These are phyloP conservation scores for Backusella mclennaniae DNA, from an alignment of 192 early-diverging fungal species.

Conservation along the genomic window DNA sequence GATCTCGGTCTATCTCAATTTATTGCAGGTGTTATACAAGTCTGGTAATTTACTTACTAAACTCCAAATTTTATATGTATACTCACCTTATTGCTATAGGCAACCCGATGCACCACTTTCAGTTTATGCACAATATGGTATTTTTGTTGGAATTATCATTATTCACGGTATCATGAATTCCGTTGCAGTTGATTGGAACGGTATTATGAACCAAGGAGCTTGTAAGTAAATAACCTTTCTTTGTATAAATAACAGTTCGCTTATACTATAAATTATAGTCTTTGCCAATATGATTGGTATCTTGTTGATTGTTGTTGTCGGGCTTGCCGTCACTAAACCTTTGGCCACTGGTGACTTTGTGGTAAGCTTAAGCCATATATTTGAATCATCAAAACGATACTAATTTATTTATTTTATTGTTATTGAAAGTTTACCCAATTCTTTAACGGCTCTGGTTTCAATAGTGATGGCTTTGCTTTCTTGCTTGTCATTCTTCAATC, in stretches of 20 bases:
- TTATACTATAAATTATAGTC: constrained; percentile 1
- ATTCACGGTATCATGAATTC: constrained; percentile 54
- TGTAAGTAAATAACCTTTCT: constrained; percentile 28
- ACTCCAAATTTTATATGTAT: not conserved
- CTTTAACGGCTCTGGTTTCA: constrained; percentile 50
- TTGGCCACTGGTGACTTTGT: constrained; percentile 25
- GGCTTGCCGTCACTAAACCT: constrained; percentile 26
- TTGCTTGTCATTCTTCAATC: constrained; percentile 51
- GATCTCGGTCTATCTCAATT: constrained; percentile 52
- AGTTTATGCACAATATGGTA: constrained; percentile 47
- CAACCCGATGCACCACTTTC: constrained; percentile 25
- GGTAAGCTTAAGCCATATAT: not conserved
- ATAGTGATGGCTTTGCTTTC: constrained; percentile 45
- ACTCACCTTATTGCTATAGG: constrained; percentile 18
- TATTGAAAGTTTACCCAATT: constrained; percentile 18
- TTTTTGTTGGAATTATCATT: constrained; percentile 51
- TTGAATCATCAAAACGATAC: not conserved
- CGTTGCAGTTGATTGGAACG: constrained; percentile 43
- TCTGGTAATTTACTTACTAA: constrained; percentile 19
- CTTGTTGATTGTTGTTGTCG: constrained; percentile 30
- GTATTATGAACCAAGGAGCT: constrained; percentile 46
- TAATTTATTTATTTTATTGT: not conserved
- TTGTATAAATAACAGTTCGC: not conserved
- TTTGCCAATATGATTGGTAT: constrained; percentile 38
- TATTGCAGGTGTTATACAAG: constrained; percentile 40